Evolutionary conservation across 257 asterid species (phyloP).

Genomic region (Thymus mandschuricus): DNA sequence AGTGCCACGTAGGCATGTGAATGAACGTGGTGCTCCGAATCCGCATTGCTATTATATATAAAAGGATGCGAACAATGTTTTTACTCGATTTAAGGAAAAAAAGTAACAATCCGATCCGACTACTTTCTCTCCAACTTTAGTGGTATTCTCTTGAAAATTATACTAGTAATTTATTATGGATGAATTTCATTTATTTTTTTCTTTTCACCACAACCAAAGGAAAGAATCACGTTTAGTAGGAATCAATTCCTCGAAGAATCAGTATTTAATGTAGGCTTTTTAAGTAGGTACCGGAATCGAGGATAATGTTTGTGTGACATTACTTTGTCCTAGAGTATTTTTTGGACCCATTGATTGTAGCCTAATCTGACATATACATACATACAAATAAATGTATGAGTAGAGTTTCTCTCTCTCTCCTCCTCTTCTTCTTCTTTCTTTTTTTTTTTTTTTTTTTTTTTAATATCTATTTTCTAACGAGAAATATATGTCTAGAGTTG

Average conservation of each 20-base stretch:
- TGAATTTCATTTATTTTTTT: not conserved
- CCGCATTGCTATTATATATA: no score
- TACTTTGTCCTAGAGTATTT: not conserved
- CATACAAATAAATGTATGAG: not conserved
- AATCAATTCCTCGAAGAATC: constrained; percentile 36
- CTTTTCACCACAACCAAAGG: constrained; percentile 40
- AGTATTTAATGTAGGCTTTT: constrained; percentile 26
- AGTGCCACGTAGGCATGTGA: no score
- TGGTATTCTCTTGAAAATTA: constrained; percentile 26
- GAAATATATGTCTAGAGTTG: no score
- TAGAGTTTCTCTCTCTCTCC: no score
- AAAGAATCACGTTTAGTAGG: constrained; percentile 30
- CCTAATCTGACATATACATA: not conserved
- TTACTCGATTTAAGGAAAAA: not conserved
- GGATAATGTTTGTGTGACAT: constrained; percentile 28
- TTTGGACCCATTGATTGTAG: not conserved
- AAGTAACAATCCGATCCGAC: constrained; percentile 47
- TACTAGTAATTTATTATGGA: not conserved
- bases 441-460: no score
- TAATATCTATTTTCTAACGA: no score
- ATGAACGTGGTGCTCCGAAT: no score
- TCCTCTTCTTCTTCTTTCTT: no score
- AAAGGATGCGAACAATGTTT: no score
- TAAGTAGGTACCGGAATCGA: constrained; percentile 19
- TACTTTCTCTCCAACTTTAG: constrained; percentile 43